Conservation (phyloP, 1,284 basidiomycete species). For the Cerrena zonata region DNA sequence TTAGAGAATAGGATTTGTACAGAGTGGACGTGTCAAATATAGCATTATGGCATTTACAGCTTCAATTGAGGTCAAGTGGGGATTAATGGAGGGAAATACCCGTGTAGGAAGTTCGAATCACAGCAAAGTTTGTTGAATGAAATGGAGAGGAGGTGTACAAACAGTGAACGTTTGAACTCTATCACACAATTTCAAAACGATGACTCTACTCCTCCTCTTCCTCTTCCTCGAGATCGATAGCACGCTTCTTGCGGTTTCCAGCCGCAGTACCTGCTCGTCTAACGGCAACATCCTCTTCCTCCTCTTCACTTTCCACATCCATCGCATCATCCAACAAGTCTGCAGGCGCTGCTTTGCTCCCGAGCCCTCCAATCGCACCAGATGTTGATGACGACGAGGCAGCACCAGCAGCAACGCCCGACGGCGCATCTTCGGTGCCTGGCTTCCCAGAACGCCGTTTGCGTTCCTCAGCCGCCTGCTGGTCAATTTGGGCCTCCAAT, state of each 20-base stretch:
- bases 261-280: conserved; percentile 43
- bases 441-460: conserved; percentile 34
- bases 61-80: no score
- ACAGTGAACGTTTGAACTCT: no score
- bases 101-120: no score
- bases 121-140: no score
- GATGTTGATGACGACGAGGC: conserved; percentile 9
- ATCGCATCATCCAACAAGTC: conserved; percentile 38
- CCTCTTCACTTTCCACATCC: conserved; percentile 74
- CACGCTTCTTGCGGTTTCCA: conserved; percentile 52
- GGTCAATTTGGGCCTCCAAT: conserved; percentile 56
- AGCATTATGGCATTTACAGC: no score
- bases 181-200: no score
- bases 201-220: no score
- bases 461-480: conserved; percentile 43
- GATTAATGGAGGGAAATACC: no score
- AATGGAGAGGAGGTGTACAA: no score
- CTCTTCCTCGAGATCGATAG: conserved; percentile 55
- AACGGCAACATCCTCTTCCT: conserved; percentile 61
- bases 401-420: conserved; percentile 17
- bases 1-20: no score
- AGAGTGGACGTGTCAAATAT: no score
- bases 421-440: conserved; percentile 15
- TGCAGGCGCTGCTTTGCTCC: conserved; percentile 12
- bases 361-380: no score